Evolutionary conservation across 2,329 filamentous ascomycete genomes (phyloP), one percentile per base, ranked within the genome.

Genomic region (Domatiomyces globalis): DNA sequence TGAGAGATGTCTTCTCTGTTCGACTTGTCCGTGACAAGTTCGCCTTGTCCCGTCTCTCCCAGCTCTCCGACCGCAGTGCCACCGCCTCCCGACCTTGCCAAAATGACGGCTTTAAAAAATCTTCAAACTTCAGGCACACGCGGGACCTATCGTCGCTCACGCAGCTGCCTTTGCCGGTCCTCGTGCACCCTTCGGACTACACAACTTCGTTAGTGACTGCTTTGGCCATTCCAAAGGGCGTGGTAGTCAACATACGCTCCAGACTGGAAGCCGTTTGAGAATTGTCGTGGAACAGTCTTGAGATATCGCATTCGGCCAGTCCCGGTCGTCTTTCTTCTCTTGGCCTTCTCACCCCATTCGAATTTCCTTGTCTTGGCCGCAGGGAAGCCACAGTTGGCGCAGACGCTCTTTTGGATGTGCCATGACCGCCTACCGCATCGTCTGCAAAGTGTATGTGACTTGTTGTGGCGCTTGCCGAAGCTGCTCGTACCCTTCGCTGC

Each of bases 321-420:
- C 68, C 92, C 92, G 71, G 86, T 90, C 70, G 90, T 95, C 89
- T 95, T 96, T 85, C 92, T 94, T 75, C 92, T 81, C 87, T 96
- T 96, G 67, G 89, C 90, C 86, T 98, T 98, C 83, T 96, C 90
- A 74, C 86, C 82, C 92, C 92, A 98, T 86, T 98, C 95, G 84
- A 84, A 98, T 83, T 95, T 94, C 74, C 92, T 84, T 74, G 80
- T 89, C 83, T 94, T 95, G 74, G 92, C 92, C 71, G 88, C 78
- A 71, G 92, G 92, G 78, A 95, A 98, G 72, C 89, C 92, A 81
- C 92, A 98, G 68, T 79, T 81, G 65, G 90, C 74, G 80, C 92
- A 98, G 71, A 88, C 94, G 76, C 95, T 84, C 86, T 98, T 98
- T 81, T 98, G 92, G 78, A 96, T 83, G 84, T 98, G 92, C 75